These are phyloP conservation scores for Blastocystis sp. DNA, from an alignment of 352 stramenopile genomes.

Conservation along the genomic window DNA sequence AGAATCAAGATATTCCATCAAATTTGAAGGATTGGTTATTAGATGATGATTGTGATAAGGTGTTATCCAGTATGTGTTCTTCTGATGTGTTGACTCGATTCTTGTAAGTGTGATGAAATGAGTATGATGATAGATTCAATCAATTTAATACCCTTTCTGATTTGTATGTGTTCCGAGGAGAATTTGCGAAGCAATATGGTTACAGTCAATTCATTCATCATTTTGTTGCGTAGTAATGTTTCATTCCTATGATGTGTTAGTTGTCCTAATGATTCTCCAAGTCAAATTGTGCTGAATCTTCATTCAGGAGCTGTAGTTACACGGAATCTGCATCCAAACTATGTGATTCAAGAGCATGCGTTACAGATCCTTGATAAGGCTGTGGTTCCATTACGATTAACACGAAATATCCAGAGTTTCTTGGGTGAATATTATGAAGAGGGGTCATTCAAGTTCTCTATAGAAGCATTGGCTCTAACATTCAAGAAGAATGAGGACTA, in stretches of 20 bases:
- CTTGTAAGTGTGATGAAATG: background rate
- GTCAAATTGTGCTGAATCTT: background rate
- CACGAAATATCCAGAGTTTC: background rate
- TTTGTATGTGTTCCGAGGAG: conserved; percentile 23
- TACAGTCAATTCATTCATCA: conserved; percentile 53
- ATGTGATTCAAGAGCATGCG: background rate
- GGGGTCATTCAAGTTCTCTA: background rate
- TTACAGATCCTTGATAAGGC: background rate
- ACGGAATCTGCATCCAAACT: background rate
- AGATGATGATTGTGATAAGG: background rate
- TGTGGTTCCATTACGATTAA: conserved; percentile 16
- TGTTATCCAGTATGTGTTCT: background rate
- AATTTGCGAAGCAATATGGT: conserved; percentile 20
- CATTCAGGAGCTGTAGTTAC: background rate
- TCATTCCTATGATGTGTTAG: background rate
- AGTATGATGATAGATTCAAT: conserved; percentile 20
- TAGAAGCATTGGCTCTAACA: conserved; percentile 13
- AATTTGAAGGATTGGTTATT: background rate
- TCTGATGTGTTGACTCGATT: background rate
- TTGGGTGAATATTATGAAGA: conserved; percentile 25
- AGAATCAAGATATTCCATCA: background rate
- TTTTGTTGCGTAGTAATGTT: background rate
- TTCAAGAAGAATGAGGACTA: conserved; percentile 52
- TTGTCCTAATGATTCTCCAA: background rate
- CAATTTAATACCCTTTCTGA: background rate